Percentiles rank a stretch among this genome's conserved stretches.
phyloP scores from a whole-genome alignment of 257 asterid species.

The Nicotiana knightiana region DNA sequence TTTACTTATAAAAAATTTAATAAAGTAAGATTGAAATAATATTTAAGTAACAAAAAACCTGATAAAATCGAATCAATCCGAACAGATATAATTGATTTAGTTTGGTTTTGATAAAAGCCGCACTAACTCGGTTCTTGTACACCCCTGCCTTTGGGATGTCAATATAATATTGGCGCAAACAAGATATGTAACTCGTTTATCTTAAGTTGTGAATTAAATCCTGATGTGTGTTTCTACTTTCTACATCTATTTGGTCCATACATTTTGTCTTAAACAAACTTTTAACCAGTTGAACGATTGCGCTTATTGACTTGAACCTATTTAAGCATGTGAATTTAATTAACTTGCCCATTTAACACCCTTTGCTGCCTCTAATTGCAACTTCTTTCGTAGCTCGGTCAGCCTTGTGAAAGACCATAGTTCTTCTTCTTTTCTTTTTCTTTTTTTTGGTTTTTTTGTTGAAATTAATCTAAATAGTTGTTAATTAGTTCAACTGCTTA shows the following conservation, averaged over 20 bases:
- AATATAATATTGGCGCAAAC: background rate
- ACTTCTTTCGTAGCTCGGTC: background rate
- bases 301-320: background rate
- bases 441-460: too few relatives aligned
- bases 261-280: background rate
- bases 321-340: background rate
- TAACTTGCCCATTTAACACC: background rate
- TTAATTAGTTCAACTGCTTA: too few relatives aligned
- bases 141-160: background rate
- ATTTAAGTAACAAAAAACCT: too few relatives aligned
- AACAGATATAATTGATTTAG: too few relatives aligned
- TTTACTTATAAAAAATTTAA: too few relatives aligned
- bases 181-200: background rate
- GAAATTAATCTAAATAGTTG: too few relatives aligned
- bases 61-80: too few relatives aligned
- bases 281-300: background rate
- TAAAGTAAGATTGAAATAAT: too few relatives aligned
- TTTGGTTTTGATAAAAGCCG: too few relatives aligned
- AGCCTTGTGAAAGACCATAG: too few relatives aligned
- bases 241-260: background rate
- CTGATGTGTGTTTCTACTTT: background rate
- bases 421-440: too few relatives aligned
- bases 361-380: background rate
- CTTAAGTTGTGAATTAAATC: background rate
- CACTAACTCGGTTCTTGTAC: too few relatives aligned